Evolutionary conservation across 495 filamentous ascomycete genomes (phyloP).

Genomic region (Penicillium turbatum): DNA sequence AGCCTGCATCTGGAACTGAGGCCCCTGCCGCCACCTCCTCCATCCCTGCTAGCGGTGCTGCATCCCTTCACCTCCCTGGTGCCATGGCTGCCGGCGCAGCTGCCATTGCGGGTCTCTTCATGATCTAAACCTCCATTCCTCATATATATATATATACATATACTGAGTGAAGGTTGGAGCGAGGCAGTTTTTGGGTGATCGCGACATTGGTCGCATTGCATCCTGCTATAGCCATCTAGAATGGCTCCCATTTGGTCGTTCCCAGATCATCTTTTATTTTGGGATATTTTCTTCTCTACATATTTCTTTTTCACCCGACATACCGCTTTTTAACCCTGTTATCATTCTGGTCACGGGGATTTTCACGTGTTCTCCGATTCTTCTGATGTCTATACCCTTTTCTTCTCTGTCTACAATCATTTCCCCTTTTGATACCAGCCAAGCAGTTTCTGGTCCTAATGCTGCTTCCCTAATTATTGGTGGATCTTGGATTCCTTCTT

Average conservation of each 20-base stretch:
- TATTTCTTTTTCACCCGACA: slow-evolving; percentile 17
- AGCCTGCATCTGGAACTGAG: background rate
- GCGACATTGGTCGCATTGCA: slow-evolving; percentile 3
- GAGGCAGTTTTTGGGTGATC: slow-evolving; percentile 16
- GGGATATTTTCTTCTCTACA: slow-evolving; percentile 13
- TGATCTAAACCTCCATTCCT: slow-evolving; percentile 31
- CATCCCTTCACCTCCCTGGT: slow-evolving; percentile 32
- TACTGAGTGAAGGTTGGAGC: slow-evolving; percentile 1
- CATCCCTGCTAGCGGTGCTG: slow-evolving; percentile 23
- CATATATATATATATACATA: background rate
- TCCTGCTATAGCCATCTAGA: slow-evolving; percentile 2
- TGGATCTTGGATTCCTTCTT: slow-evolving; percentile 9
- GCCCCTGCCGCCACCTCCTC: slow-evolving; percentile 18
- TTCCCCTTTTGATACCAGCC: slow-evolving; percentile 15
- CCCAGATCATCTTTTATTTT: background rate
- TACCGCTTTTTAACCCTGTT: slow-evolving; percentile 7
- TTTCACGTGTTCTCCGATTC: slow-evolving; percentile 25
- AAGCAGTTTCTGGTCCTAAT: slow-evolving; percentile 10
- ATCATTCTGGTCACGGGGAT: slow-evolving; percentile 15
- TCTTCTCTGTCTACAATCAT: slow-evolving; percentile 10
- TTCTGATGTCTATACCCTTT: slow-evolving; percentile 32
- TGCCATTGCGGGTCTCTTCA: slow-evolving; percentile 41
- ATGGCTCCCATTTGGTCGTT: slow-evolving; percentile 1
- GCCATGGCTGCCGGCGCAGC: slow-evolving; percentile 36
- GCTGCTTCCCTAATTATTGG: slow-evolving; percentile 10